Evolutionary conservation across 1,139 yeast species (phyloP).

Genomic region (Pichia cactophila): DNA sequence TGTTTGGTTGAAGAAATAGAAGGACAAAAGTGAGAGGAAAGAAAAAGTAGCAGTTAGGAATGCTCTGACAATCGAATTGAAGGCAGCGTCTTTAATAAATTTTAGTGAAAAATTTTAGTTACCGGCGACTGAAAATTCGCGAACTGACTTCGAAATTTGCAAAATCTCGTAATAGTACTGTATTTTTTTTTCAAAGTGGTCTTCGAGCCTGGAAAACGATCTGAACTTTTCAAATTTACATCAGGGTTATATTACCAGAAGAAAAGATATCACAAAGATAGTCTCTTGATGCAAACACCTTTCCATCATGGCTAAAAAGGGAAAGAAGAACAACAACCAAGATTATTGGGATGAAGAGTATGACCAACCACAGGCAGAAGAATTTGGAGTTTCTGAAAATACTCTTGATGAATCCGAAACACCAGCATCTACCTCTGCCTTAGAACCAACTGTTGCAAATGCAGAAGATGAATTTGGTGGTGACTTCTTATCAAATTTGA

Average conservation of each 20-base stretch:
- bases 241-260: neutral
- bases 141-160: too few species aligned
- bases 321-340: constrained; percentile 42
- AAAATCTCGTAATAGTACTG: neutral
- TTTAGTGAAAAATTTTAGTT: neutral
- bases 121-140: too few species aligned
- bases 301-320: constrained; percentile 31
- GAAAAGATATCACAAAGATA: neutral
- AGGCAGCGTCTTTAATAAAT: too few species aligned
- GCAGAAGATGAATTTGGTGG: constrained; percentile 44
- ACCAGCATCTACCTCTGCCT: constrained; percentile 8
- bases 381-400: constrained; percentile 28
- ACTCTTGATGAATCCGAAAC: constrained; percentile 18
- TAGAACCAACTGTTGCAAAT: constrained; percentile 26
- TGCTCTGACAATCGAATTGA: too few species aligned
- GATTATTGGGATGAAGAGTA: constrained; percentile 82
- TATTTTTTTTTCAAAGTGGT: neutral
- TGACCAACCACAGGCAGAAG: constrained; percentile 50
- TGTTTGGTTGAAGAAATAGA: constrained; percentile 2
- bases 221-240: neutral
- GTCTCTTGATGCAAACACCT: neutral
- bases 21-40: neutral
- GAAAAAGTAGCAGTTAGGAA: neutral
- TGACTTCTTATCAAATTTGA: constrained; percentile 78
- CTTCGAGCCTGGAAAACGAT: neutral